Evolutionary conservation across 2,329 filamentous ascomycete genomes (phyloP), one percentile per base, ranked within the genome.

Genomic region (Tolypocladium inflatum): DNA sequence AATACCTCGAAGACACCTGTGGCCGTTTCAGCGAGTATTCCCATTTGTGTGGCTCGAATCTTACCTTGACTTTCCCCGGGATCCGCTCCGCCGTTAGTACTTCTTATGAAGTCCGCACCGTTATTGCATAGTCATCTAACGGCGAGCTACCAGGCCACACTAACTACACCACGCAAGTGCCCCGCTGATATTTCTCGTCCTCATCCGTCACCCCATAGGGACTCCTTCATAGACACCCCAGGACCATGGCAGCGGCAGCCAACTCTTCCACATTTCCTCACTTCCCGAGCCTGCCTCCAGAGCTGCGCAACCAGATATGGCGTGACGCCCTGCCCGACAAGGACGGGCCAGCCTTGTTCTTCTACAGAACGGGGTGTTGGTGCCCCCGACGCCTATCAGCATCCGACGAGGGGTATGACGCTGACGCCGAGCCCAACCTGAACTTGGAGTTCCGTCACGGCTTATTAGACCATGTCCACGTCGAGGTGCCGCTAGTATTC

Each of bases 271-370:
- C 43, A 19, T 66, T 68, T 55, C 58, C 58, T 43, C 54, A 23
- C 2, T 71, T 70, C 42, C 17, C 3, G 4, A 55, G 51, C 4
- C 60, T 70, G n/a, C 65, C 66, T 2, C 17, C 52, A 9, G 67
- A 70, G 61, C 56, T 70, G 11, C 67, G 68, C 35, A 53, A 41
- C 10, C 41, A 53, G 7, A 64, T 70, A 39, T 70, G 67, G 67
- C 41, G 55, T 5, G 53, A 56, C 7, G 57, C 61, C n/a, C 38
- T 68, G 1, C 55, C 59, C 2, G 37, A 37, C 6, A 56, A 57
- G 3, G 59, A 63, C 51, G 52, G 52, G 23, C 63, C 60, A 13
- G 58, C 61, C 21, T 38, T 69, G 35, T 63, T 63, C 55, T 60
- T 58, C 2, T 66, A 57, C 56, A 58, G 55, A 51, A 60, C 55